Percentiles rank a stretch among this genome's conserved stretches.
phyloP scores from a whole-genome alignment of 306 rosid genomes.

The Fagus crenata region DNA sequence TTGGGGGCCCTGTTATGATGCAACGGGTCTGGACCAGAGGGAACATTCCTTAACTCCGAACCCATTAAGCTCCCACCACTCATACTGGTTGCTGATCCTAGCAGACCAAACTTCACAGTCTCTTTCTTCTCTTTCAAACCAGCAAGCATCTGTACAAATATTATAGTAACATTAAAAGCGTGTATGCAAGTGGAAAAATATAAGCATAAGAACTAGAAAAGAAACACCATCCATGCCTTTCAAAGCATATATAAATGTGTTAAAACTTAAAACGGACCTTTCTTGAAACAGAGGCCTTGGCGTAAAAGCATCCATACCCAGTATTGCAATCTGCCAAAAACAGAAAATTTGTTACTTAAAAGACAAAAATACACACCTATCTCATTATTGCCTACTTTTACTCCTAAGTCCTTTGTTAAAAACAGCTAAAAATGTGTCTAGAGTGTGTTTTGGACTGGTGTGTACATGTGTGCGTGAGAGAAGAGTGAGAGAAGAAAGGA shows the following conservation, averaged over 20 bases:
- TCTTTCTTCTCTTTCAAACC: conserved; percentile 31
- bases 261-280: conserved; percentile 36
- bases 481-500: neutral
- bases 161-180: neutral
- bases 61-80: conserved; percentile 19
- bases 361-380: neutral
- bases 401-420: no score
- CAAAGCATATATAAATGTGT: neutral
- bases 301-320: conserved; percentile 35
- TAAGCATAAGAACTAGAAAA: neutral
- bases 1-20: conserved; percentile 65
- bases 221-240: neutral
- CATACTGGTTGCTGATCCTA: conserved; percentile 32
- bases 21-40: conserved; percentile 71
- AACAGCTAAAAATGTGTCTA: no score
- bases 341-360: neutral
- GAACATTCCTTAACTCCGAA: conserved; percentile 60
- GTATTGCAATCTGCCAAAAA: conserved; percentile 40
- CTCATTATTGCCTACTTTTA: neutral
- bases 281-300: conserved; percentile 37
- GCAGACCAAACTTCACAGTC: conserved; percentile 23
- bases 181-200: no score
- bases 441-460: no score
- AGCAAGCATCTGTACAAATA: conserved; percentile 40
- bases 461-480: neutral